Evolutionary conservation across 208 protist genomes (phyloP).

Genomic region (Giardia muris): DNA sequence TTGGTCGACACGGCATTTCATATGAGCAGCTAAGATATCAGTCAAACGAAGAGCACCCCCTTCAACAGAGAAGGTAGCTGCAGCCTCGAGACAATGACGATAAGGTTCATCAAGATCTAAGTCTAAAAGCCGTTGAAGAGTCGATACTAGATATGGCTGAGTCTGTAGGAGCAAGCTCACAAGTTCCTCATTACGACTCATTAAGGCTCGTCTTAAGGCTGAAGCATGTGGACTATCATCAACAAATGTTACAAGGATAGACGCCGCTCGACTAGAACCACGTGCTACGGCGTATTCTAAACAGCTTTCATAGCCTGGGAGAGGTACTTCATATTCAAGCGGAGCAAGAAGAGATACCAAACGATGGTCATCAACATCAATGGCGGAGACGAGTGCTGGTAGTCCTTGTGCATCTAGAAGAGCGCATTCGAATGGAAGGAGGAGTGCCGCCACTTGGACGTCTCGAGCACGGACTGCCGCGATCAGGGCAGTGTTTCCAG

Average conservation of each 20-base stretch:
- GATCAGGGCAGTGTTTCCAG: not conserved
- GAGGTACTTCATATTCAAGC: not conserved
- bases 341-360: not conserved
- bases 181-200: not conserved
- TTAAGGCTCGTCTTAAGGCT: not conserved
- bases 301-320: not conserved
- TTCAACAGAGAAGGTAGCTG: not conserved
- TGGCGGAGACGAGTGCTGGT: not conserved
- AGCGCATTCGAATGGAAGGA: not conserved
- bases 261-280: not conserved
- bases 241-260: not conserved
- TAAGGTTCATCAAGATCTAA: not conserved
- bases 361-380: not conserved
- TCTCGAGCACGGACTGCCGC: not conserved
- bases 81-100: not conserved
- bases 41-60: not conserved
- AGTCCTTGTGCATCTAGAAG: not conserved
- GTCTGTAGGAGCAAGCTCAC: not conserved
- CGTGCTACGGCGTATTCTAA: not conserved
- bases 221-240: not conserved
- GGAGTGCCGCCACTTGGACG: not conserved
- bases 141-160: not conserved
- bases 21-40: no score
- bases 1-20: no score
- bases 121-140: not conserved